Evolutionary conservation across 2,329 filamentous ascomycete species (phyloP), one percentile per base, ranked within the genome.

Genomic region (Monosporascus cannonballus): DNA sequence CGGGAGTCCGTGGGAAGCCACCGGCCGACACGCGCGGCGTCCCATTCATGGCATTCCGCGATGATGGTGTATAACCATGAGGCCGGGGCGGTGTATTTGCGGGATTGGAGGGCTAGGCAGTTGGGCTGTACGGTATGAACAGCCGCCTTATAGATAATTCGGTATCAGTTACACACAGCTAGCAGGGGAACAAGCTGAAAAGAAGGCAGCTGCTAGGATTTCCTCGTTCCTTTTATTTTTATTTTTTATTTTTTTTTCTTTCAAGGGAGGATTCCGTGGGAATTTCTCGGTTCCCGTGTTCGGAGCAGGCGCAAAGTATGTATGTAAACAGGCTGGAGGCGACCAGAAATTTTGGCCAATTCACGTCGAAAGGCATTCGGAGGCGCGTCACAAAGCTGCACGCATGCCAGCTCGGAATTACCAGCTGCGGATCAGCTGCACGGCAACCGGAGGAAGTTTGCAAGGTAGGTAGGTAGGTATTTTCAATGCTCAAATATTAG

Each of bases 1-100:
- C 78, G 65, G 89, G 89, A 62, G 89, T 92, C 66, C 83, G 77
- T 69, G 90, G 90, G 68, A 86, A 94, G 67, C 87, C 84, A 74
- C 85, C 87, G 79, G 88, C 90, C 76, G 86, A 84, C 76, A 90
- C 78, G 75, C 85, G 87, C 73, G 86, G 89, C 76, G 89, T 94
- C 71, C 78, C 81, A 81, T 84, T 89, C 90, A 93, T 93, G 73
- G 83, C 84, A 87, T 86, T 71, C 73, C 75, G 75, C 66, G 66
- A 63, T 65, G 58, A 55, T 34, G 57, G 56, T 41, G 38, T 54
- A 39, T 27, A 51, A 59, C 51, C 61, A 62, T 63, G 45, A 55
- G 57, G 56, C 27, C n/a, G 38, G 18, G 17, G n/a, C 9, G 36
- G 27, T 36, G 47, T 36, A 39, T 38, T 20, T 30, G 2, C 4